Base-by-base conservation (phyloP, 2,329 filamentous ascomycete species). In the Alternaria consortialis region DNA sequence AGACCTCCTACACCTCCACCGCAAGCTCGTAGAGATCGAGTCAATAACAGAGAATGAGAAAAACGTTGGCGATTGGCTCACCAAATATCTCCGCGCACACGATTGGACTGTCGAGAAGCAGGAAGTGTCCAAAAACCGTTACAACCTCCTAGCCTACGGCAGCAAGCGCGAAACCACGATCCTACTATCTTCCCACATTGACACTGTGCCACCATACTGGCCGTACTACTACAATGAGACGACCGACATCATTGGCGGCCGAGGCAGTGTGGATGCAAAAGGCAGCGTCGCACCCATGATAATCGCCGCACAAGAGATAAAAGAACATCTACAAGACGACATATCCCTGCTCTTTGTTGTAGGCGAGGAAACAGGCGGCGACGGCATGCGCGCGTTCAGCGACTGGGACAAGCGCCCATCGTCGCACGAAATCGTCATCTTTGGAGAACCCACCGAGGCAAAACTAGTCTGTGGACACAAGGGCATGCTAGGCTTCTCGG, bases 381-480 rank as follows among this genome's bases (percentile, higher is more conserved):
- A 91, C 64, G 94, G 94, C 8, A 98, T 98, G 94, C 83, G 68
- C 39, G 68, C 71, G 1, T 78, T 60, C 70, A 85, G 78, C 8
- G 68, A 77, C 42, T 74, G 73, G 70, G 54, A 66, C 2, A 56
- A 77, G 3, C 70, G 74, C 11, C 74, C 72, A 1, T 53, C 54
- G 0, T 69, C 71, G 1, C 89, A 88, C 82, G 85, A 90, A 34
- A 88, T 92, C 4, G 89, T 92, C 70, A 91, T 94, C 72, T 98
- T 97, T 73, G 94, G 95, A 40, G 95, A 99, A 77, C 94, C 94
- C 0, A 99, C 95, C 0, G 93, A 97, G 72, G 87, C 90, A 68
- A 92, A 91, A 78, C 89, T 98, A 20, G 93, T 93, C 0, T 90
- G 91, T 56, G 95, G 94, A 2, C 94, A 98, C 84, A 98, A 99